These are phyloP conservation scores for Pseudisothecium myosuroides DNA, from an alignment of 225 moss, liverwort and hornwort genomes.

Conservation along the genomic window DNA sequence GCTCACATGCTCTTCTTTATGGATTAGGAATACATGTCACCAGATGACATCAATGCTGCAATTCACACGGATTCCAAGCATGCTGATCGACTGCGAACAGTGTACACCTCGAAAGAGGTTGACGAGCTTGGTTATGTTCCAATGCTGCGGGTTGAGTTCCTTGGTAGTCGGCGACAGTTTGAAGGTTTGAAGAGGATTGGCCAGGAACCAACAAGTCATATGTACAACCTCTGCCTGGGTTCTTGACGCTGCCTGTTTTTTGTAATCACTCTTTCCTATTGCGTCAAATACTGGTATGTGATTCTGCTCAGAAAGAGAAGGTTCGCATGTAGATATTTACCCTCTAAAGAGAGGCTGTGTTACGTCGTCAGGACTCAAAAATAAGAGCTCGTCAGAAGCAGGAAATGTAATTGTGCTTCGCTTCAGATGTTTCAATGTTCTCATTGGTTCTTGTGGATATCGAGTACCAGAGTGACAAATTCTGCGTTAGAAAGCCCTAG, in stretches of 20 bases:
- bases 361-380: not conserved
- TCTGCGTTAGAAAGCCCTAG: not conserved
- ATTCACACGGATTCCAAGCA: slow-evolving; percentile 62
- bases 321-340: not conserved
- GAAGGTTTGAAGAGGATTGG: slow-evolving; percentile 53
- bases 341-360: not conserved
- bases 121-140: slow-evolving; percentile 34
- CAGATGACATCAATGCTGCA: slow-evolving; percentile 45
- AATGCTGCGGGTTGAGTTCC: slow-evolving; percentile 38
- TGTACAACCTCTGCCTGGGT: slow-evolving; percentile 45
- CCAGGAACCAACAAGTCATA: slow-evolving; percentile 41
- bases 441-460: not conserved
- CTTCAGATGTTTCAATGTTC: not conserved
- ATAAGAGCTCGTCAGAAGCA: slow-evolving; percentile 3
- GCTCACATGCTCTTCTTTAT: not conserved
- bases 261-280: not conserved
- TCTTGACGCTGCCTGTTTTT: slow-evolving; percentile 7
- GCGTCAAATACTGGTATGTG: not conserved
- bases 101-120: slow-evolving; percentile 40
- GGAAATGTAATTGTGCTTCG: not conserved
- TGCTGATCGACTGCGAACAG: slow-evolving; percentile 41
- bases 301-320: not conserved
- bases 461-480: not conserved
- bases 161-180: slow-evolving; percentile 49
- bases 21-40: slow-evolving; percentile 29